Evolutionary conservation across 176 grass and related monocot genomes (phyloP), one percentile per base, ranked within the genome.

Genomic region (Pontederia paniculata): DNA sequence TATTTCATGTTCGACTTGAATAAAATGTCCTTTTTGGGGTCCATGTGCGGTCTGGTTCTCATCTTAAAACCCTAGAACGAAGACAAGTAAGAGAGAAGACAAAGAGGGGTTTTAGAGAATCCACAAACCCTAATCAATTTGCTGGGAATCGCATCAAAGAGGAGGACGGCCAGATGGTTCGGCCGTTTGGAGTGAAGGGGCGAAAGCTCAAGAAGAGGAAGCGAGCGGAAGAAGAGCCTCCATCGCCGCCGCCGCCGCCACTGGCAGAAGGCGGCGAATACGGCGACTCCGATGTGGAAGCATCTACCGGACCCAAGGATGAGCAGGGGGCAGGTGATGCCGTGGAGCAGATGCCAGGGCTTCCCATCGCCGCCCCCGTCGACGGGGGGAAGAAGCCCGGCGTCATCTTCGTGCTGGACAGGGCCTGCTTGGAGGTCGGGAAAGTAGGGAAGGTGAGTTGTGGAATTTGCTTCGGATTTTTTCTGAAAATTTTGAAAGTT

Each of bases 381-480:
- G 83, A 82, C 45, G 69, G 59, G 13, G 23, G 52, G 52, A 90
- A 78, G 73, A 43, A 45, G 70, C 73, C 31, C 16, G 86, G 93
- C 17, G 83, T 67, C 8, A 88, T 90, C 47, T 97, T 90, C 63
- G 80, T 97, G 28, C 93, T 97, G 9, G 86, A 90, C 69, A 88
- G 68, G 80, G 93, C 86, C 4, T 90, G 81, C 52, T 70, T 97
- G 53, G 93, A 97, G 56, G 86, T 97, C 60, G 93, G 86, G 58
- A 90, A 97, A 88, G 93, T 97, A 8, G 93, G 93, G 23, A 97
- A 97, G 93, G 86, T 90, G 74, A 44, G 19, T 17, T 57, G 17
- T 13, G 19, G 0, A 45, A 9, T 8, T 45, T 44, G 43, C 19
- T 10, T 18, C 14, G 5, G 43, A 5, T 54, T 57, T 52, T 54